phyloP scores from a whole-genome alignment of 2,329 filamentous ascomycete species.

The Epichloe sibirici region DNA sequence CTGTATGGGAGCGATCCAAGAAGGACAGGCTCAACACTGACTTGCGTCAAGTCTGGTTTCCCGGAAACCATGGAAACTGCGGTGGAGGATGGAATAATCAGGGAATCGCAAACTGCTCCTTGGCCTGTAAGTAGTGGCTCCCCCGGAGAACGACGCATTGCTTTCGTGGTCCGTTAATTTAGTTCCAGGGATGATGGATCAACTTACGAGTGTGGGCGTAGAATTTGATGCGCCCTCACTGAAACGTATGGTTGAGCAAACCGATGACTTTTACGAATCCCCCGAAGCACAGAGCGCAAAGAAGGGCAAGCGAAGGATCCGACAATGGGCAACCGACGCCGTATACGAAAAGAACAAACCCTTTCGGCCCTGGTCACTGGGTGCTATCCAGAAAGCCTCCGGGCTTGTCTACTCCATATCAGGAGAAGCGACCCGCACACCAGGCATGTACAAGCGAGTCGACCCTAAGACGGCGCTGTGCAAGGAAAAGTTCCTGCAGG shows the following conservation, averaged over 20 bases:
- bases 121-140: slow-evolving; percentile 23
- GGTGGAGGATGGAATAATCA: slow-evolving; percentile 53
- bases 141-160: neutral
- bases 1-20: slow-evolving; percentile 38
- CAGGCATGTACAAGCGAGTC: slow-evolving; percentile 34
- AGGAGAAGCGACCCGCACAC: slow-evolving; percentile 30
- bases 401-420: slow-evolving; percentile 31
- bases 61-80: slow-evolving; percentile 58
- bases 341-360: slow-evolving; percentile 36
- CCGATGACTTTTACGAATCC: slow-evolving; percentile 19
- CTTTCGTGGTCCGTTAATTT: neutral
- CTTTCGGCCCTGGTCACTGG: slow-evolving; percentile 35
- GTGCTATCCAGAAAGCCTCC: slow-evolving; percentile 27
- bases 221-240: slow-evolving; percentile 34
- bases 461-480: slow-evolving; percentile 27
- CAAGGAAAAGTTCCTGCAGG: slow-evolving; percentile 28
- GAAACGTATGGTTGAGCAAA: slow-evolving; percentile 26
- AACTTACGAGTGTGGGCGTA: slow-evolving; percentile 37
- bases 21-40: slow-evolving; percentile 28
- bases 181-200: slow-evolving; percentile 41
- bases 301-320: slow-evolving; percentile 4
- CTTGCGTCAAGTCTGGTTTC: slow-evolving; percentile 50
- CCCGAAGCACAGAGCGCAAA: slow-evolving; percentile 5
- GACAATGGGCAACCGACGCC: slow-evolving; percentile 33
- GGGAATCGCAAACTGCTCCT: slow-evolving; percentile 27